These are phyloP conservation scores for Vigna radiata DNA, from an alignment of 306 rosid genomes.

Conservation along the genomic window DNA sequence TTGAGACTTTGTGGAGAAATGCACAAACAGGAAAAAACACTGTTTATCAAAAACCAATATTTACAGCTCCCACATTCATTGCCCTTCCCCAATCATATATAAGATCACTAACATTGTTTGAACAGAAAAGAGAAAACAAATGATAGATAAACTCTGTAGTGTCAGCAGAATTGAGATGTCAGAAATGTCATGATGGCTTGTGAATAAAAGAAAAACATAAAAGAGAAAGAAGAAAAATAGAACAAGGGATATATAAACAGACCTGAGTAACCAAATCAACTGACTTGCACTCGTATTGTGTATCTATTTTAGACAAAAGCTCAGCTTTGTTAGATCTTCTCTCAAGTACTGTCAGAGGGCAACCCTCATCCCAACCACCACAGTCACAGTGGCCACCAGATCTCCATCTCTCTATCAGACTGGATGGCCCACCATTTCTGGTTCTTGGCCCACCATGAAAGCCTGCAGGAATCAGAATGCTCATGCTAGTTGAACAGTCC, in stretches of 20 bases:
- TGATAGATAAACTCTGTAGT: too few relatives aligned
- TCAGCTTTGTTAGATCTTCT: conserved; percentile 55
- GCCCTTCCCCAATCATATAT: not conserved
- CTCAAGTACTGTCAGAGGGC: conserved; percentile 80
- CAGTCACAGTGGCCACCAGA: conserved; percentile 91
- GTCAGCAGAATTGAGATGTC: too few relatives aligned
- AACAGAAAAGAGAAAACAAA: not conserved
- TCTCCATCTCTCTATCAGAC: conserved; percentile 89
- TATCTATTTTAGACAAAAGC: conserved; percentile 47
- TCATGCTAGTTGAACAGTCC: conserved; percentile 71
- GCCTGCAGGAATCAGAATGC: conserved; percentile 84
- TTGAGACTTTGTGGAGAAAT: conserved; percentile 15
- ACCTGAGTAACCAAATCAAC: conserved; percentile 75
- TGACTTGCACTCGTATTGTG: conserved; percentile 68
- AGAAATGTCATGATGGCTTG: too few relatives aligned
- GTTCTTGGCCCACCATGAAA: conserved; percentile 89
- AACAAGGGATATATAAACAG: conserved; percentile 28
- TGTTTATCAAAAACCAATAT: conserved; percentile 17
- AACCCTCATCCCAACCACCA: conserved; percentile 99
- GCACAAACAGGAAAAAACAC: not conserved
- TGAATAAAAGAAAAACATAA: too few relatives aligned
- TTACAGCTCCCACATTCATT: conserved; percentile 5
- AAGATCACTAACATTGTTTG: conserved; percentile 19
- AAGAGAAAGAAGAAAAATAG: not conserved
- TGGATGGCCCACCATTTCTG: conserved; percentile 81